Percentiles rank a stretch among this genome's conserved stretches.
These are phyloP conservation scores for Obelidium mucronatum DNA, from an alignment of 192 early-diverging fungal species.

Conservation along the genomic window DNA sequence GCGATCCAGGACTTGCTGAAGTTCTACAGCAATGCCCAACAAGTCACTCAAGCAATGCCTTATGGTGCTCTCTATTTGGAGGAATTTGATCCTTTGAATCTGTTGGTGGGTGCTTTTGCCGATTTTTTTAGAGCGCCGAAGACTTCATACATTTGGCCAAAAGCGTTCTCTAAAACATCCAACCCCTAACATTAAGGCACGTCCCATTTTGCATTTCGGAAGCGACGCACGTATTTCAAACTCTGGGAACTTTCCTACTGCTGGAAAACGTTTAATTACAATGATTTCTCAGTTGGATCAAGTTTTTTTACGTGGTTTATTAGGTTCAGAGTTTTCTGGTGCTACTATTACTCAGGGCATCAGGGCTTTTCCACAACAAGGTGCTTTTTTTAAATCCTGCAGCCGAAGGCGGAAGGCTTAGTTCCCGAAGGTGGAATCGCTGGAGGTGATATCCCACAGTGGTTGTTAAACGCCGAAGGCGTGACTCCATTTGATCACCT, in stretches of 20 bases:
- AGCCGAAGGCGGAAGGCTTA: too few species aligned
- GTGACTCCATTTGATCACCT: too few species aligned
- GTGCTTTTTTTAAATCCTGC: too few species aligned
- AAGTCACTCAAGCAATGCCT: conserved; percentile 58
- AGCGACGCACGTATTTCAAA: conserved; percentile 52
- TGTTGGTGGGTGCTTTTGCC: too few species aligned
- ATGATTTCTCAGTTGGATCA: conserved; percentile 54
- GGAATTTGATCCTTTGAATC: conserved; percentile 45
- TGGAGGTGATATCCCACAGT: too few species aligned
- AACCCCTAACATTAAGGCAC: too few species aligned
- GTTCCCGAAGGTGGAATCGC: too few species aligned
- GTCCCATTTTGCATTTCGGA: conserved; percentile 45
- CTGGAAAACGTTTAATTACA: conserved; percentile 59
- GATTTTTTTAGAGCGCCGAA: too few species aligned
- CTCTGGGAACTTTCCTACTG: conserved; percentile 59
- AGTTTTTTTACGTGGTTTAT: conserved; percentile 40
- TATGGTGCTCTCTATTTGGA: conserved; percentile 63
- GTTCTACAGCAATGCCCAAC: conserved; percentile 31
- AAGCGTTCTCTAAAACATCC: too few species aligned
- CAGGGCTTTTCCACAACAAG: conserved; percentile 66
- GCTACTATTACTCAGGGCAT: conserved; percentile 72
- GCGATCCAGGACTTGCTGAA: conserved; percentile 11
- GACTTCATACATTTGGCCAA: too few species aligned
- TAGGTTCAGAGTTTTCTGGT: conserved; percentile 35
- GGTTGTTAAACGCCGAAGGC: too few species aligned